Base-by-base conservation (phyloP, 345 rosid species). In the Euphorbia peplus region DNA sequence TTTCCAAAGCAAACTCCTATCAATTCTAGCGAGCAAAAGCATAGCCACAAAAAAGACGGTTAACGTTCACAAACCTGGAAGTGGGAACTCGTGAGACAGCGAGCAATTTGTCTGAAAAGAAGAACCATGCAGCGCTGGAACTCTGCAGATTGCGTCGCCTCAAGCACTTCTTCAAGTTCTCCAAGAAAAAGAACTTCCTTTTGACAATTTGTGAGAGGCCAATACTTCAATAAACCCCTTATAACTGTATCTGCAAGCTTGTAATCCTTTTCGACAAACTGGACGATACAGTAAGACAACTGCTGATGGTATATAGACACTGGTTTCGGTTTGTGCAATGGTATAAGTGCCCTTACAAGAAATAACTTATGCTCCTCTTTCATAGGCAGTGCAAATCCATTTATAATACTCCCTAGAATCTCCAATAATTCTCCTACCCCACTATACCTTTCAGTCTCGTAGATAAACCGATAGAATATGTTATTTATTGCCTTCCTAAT, bases 321-420 rank as follows among this genome's bases (percentile, higher is more conserved):
- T 0, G 87, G 78, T 69, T 92, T 90, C 0, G 98, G 98, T 78
- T 92, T 92, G 76, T 92, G 98, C 77, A 92, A 70, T 4, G 98
- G 98, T 60, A 92, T 82, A 82, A 92, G 88, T 10, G 90, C 98
- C 80, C 96, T 83, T 21, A 88, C 87, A 80, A 92, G 87, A 67
- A 92, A 92, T 42, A 92, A 63, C 80, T 92, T 92, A 61, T 92
- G 98, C 74, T 92, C 98, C 78, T 90, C 95, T 67, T 92, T 92
- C 98, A 92, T 92, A 0, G 98, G 98, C 80, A 92, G 70, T 0
- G 98, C 98, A 80, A 92, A 92, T 29, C 98, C 98, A 75, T 92
- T 92, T 21, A 90, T 85, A 58, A 92, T 90, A 80, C 98, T 92
- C 68, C 96, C 96, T 39, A 92, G 75, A 76, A 92, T 90, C 84